phyloP scores from a whole-genome alignment of 192 early-diverging fungal genomes.

The Coemansia sp. region DNA sequence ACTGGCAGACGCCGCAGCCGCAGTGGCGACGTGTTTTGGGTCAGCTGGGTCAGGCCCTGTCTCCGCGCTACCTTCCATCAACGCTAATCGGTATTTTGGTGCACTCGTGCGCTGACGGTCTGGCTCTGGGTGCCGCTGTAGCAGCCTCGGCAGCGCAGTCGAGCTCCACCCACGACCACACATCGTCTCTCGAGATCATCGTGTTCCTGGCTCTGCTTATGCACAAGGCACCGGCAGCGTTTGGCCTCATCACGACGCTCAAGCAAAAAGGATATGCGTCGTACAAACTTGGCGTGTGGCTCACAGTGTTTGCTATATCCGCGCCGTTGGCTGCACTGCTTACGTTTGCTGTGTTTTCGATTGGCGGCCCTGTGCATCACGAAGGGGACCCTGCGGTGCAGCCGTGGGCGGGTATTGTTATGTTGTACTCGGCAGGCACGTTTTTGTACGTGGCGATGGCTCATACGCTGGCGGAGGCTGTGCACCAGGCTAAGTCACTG shows the following conservation, averaged over 20 bases:
- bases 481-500: slow-evolving; percentile 35
- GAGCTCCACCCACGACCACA: slow-evolving; percentile 39
- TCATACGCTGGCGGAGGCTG: slow-evolving; percentile 73
- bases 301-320: slow-evolving; percentile 77
- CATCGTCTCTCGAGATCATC: slow-evolving; percentile 62
- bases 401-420: slow-evolving; percentile 63
- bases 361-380: slow-evolving; percentile 12
- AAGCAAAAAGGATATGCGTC: slow-evolving; percentile 69
- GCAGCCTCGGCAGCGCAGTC: slow-evolving; percentile 46
- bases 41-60: slow-evolving; percentile 22
- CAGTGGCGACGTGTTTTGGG: slow-evolving; percentile 36
- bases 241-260: slow-evolving; percentile 87
- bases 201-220: slow-evolving; percentile 95
- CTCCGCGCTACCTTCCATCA: slow-evolving; percentile 52
- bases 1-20: slow-evolving; percentile 19
- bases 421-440: slow-evolving; percentile 88
- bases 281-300: slow-evolving; percentile 68
- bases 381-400: slow-evolving; percentile 65
- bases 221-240: slow-evolving; percentile 94
- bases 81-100: slow-evolving; percentile 93
- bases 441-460: slow-evolving; percentile 92
- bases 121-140: slow-evolving; percentile 88
- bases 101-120: slow-evolving; percentile 92
- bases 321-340: slow-evolving; percentile 81
- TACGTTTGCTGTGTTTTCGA: slow-evolving; percentile 46